Evolutionary conservation across 805 yeast genomes (phyloP), one percentile per base, ranked within the genome.

Genomic region (Sugiyamaella chiloensis): DNA sequence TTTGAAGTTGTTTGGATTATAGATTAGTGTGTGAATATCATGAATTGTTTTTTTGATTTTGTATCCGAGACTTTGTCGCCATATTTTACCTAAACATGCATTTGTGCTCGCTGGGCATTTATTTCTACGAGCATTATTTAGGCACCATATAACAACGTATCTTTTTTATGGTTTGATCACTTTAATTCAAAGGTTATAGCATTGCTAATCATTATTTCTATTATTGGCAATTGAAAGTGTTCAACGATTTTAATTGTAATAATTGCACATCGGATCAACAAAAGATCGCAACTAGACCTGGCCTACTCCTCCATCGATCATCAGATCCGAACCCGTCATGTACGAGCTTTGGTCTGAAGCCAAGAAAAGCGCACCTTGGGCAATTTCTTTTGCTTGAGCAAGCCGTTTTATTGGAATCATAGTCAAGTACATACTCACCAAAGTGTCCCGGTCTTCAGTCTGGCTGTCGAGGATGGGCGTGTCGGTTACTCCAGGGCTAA

Each of bases 341-440:
- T n/a, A 36, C 14, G n/a, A 11, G 27, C 41, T 36, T 6, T 19
- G 19, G 7, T 36, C 24, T 6, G 27, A 20, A 11, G 41, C 41
- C n/a, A 36, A 24, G 19, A 36, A 36, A 6, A 17, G 7, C 5
- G 27, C 41, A 7, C 9, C 41, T 7, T 11, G 8, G n/a, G n/a
- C 27, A 8, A 36, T 16, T 20, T 36, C 41, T 17, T 12, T 24
- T 7, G 41, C 19, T 11, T 36, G 24, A 11, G 27, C 41, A 7
- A 36, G 19, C 7, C 41, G 7, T 7, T n/a, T 8, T 11, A 31
- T 7, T 16, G 36, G 36, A 8, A 12, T 31, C 36, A 31, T 31
- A 11, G 7, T 52, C 63, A 44, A 68, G 65, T 24, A 52, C 51
- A 44, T 61, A 54, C 37, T 52, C 58, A 26, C 68, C 63, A 23